Evolutionary conservation across 2,329 filamentous ascomycete genomes (phyloP).

Genomic region (Xylaria sp.): DNA sequence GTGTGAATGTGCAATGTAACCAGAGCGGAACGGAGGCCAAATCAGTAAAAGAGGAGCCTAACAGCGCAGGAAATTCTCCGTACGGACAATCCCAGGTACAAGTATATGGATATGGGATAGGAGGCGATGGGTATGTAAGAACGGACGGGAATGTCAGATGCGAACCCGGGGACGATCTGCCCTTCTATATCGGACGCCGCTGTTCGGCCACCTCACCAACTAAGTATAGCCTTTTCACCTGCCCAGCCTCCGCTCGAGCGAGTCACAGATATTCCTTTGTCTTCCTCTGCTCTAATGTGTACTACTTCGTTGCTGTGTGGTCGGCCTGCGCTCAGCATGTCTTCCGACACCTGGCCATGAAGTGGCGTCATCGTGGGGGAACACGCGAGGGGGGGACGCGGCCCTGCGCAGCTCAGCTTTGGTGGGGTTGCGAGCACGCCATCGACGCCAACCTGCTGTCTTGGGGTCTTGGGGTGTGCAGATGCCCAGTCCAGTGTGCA

Average conservation of each 20-base stretch:
- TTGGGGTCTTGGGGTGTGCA: background rate
- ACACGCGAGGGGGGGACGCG: background rate
- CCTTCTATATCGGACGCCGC: background rate
- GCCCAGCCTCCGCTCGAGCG: background rate
- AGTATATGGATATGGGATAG: background rate
- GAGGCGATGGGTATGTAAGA: background rate
- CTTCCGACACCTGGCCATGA: constrained; percentile 23
- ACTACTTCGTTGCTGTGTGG: background rate
- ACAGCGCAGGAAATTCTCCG: too few relatives aligned
- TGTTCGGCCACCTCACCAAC: background rate
- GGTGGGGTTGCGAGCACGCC: constrained; percentile 29
- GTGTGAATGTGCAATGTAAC: constrained; percentile 21
- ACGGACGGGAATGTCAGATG: background rate
- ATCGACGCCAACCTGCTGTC: constrained; percentile 28
- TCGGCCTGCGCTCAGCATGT: background rate
- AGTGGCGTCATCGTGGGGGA: constrained; percentile 28
- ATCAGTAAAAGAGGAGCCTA: too few relatives aligned
- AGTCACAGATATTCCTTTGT: background rate
- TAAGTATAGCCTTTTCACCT: background rate
- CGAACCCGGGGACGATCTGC: background rate
- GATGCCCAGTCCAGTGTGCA: too few relatives aligned
- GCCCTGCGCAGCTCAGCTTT: constrained; percentile 3
- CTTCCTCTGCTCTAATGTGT: background rate
- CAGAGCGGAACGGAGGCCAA: constrained; percentile 7
- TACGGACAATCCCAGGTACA: too few relatives aligned